Evolutionary conservation across 2,329 filamentous ascomycete species (phyloP).

Genomic region (Fusarium camptoceras): DNA sequence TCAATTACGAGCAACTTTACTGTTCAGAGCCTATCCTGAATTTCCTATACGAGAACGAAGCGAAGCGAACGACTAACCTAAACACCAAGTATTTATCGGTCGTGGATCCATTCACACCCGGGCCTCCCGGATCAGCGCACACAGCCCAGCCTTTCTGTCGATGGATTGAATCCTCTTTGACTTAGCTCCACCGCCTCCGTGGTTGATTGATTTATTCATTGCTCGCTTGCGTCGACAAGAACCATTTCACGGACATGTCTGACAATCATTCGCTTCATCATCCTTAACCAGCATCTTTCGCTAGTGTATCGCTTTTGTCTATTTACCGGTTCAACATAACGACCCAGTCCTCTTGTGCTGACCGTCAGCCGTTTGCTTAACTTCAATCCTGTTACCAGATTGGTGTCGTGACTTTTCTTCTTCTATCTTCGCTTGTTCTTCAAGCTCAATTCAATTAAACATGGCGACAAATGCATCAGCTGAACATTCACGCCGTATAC

Average conservation of each 20-base stretch:
- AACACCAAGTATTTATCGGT: constrained; percentile 39
- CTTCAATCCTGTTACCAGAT: background rate
- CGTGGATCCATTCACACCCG: constrained; percentile 43
- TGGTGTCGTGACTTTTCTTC: background rate
- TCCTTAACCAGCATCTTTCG: constrained; percentile 22
- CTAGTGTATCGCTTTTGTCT: constrained; percentile 4
- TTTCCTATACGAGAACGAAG: constrained; percentile 21
- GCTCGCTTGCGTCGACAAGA: constrained; percentile 25
- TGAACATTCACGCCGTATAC: constrained; percentile 12
- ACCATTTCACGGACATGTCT: constrained; percentile 20
- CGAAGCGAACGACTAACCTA: constrained; percentile 13
- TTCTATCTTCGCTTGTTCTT: background rate
- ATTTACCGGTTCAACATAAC: constrained; percentile 14
- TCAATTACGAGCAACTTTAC: background rate
- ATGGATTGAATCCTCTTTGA: constrained; percentile 18
- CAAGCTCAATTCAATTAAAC: constrained; percentile 6
- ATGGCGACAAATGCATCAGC: constrained; percentile 23
- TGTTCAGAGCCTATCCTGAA: background rate
- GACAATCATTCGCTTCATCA: constrained; percentile 17
- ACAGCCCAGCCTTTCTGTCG: constrained; percentile 22
- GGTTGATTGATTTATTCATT: constrained; percentile 9
- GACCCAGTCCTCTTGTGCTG: constrained; percentile 16
- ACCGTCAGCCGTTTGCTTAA: background rate
- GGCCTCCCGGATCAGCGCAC: constrained; percentile 42
- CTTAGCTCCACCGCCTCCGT: constrained; percentile 40